Evolutionary conservation across 139 green algal genomes (phyloP).

Genomic region (Raphidocelis subcapitata): DNA sequence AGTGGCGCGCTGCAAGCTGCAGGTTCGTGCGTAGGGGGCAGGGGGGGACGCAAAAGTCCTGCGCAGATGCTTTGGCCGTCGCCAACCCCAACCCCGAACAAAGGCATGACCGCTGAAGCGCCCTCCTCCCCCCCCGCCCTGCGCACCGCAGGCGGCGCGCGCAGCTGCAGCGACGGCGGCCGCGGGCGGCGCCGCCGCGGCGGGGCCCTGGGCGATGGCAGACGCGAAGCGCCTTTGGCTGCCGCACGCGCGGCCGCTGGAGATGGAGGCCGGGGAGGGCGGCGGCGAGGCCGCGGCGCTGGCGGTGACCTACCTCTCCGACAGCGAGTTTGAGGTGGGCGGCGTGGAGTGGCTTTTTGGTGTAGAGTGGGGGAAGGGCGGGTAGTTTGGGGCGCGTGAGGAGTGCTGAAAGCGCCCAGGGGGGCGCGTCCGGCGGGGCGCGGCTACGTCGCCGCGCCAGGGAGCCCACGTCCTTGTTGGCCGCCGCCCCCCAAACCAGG

Average conservation of each 20-base stretch:
- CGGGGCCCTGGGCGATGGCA: neutral
- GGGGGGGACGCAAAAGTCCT: neutral
- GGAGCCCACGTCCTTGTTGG: too few species aligned
- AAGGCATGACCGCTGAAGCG: too few species aligned
- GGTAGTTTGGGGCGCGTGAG: too few species aligned
- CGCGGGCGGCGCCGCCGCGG: too few species aligned
- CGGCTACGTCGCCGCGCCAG: too few species aligned
- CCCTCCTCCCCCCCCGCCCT: too few species aligned
- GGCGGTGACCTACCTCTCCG: neutral
- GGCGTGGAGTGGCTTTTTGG: neutral
- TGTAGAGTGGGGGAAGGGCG: too few species aligned
- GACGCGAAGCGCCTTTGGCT: slow-evolving; percentile 23
- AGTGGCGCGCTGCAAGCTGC: slow-evolving; percentile 37
- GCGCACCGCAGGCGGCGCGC: neutral
- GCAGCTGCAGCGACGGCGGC: neutral
- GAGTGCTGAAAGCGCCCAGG: too few species aligned
- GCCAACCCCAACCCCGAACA: neutral
- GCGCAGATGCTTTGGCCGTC: neutral
- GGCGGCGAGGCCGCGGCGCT: neutral
- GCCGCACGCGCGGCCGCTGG: neutral
- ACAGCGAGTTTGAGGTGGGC: neutral
- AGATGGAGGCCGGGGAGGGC: neutral
- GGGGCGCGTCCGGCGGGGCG: too few species aligned
- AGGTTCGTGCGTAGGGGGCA: slow-evolving; percentile 7
- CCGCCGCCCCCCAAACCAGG: too few species aligned